Base-by-base conservation (phyloP, 2,329 filamentous ascomycete species). In the Metarhizium robertsii region DNA sequence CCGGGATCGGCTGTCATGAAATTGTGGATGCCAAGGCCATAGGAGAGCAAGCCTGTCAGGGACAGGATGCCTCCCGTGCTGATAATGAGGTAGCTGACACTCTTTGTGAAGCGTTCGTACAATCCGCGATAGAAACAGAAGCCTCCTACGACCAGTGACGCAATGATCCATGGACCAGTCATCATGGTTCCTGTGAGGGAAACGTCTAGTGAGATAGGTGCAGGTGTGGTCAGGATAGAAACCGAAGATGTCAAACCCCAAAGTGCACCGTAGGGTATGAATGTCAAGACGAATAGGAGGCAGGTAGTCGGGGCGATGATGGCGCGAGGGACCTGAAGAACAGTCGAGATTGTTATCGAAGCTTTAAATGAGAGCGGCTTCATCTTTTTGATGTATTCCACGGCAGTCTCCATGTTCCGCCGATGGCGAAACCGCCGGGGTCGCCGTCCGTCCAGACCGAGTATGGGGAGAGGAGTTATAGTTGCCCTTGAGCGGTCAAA, bases 281-380 rank as follows among this genome's bases (percentile, higher is more conserved):
- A 63, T 0, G 77, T 73, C 1, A 75, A 66, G 5, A 74, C 55
- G 29, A 76, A 73, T 14, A 79, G 69, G 1, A 83, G 68, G 14
- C 71, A 53, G 0, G 76, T 76, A 0, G 77, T 79, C 1, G 80
- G 80, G 0, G 80, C 76, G 14, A 71, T 59, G 53, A 79, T 65
- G 7, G 78, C 77, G 6, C 77, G 72, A 0, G 77, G 71, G 0
- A 71, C 71, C 54, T 80, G 76, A n/a, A 78, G 64, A 16, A 76
- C 62, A 2, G 68, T 63, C 0, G 60, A 52, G 2, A 63, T 18
- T 56, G 70, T 64, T 38, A 68, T 57, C 7, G 61, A 54, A 4
- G 68, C 67, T 43, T 58, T 59, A 57, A 74, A 79, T 0, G 70
- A 69, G 32, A 67, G 62, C 0, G 72, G 71, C 56, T 68, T 71